Evolutionary conservation across 2,329 filamentous ascomycete genomes (phyloP), one percentile per base, ranked within the genome.

Genomic region (Exophiala phaeomuriformis): DNA sequence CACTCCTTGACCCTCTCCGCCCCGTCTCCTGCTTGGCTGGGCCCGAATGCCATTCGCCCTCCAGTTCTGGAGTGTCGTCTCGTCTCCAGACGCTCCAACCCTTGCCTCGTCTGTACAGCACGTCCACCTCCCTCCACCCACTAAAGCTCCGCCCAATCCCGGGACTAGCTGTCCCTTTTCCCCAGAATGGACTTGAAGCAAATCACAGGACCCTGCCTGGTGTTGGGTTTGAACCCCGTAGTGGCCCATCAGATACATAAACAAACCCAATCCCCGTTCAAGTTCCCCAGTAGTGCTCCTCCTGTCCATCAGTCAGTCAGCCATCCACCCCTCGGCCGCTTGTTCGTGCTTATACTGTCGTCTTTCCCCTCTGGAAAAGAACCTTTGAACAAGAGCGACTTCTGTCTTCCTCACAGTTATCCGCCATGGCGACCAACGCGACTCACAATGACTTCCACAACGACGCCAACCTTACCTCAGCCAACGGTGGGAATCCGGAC

Each of bases 381-480:
- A 19, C n/a, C 31, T 43, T 43, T 33, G 27, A 29, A 7, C 29
- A 48, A 5, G 5, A 37, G 19, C 19, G 19, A 19, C 19, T 19
- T 19, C 19, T 19, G 19, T 19, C 19, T 19, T 45, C 36, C 6
- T 41, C 19, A 41, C 39, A 7, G 27, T 28, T 27, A 40, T 37
- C 6, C 47, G 53, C 35, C 45, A 59, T 59, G 57, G 32, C 57
- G 31, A 59, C 53, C 57, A 59, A 53, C 51, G n/a, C 46, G 27
- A 33, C 53, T 3, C 51, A 55, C 28, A 57, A 44, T 35, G 44
- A 46, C 42, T 9, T 47, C 28, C n/a, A 42, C 53, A 56, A 51
- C 47, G 36, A 37, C 1, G 44, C 50, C 30, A 53, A 33, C 27
- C 30, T 42, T n/a, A 40, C 43, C 27, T 48, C 27, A 7, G 4